Base-by-base conservation (phyloP, 2,329 filamentous ascomycete genomes). In the Teratosphaeria destructans region DNA sequence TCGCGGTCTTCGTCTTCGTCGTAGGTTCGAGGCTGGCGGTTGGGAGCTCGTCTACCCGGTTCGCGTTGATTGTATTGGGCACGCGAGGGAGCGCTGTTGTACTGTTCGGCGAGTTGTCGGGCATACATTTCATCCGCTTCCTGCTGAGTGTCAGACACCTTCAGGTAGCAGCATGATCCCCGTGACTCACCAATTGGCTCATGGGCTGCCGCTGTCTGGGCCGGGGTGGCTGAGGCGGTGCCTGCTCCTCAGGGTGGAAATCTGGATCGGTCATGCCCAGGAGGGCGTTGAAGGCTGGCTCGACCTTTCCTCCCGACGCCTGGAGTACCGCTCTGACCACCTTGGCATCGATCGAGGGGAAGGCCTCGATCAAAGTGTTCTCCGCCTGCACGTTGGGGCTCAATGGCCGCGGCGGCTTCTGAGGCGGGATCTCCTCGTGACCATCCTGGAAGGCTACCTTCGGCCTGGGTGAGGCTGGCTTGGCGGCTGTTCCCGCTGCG, bases 261-360 rank as follows among this genome's bases (percentile, higher is more conserved):
- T 75, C 74, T 56, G 80, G 80, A 64, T 82, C 80, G 55, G 78
- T 80, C 80, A 82, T 82, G 71, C 78, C 89, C 53, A 99, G 81
- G 52, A 99, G 81, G 39, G 94, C 94, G 76, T 96, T 94, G 77
- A 99, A 99, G 14, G 94, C 93, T 35, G 90, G 89, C 74, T 99
- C 94, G 55, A 97, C 86, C 69, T 87, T 85, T 61, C 92, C 93
- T 60, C 86, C 82, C 73, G 94, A 97, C 14, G 94, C 94, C 27
- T 83, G 81, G 64, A 99, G 77, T 0, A 99, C 88, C 34, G 94
- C 94, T 74, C 87, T 95, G 73, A 99, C 83, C 54, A 99, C 88
- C 53, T 84, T 74, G 7, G 77, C 72, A 58, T 99, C 94, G 62
- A 96, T 89, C 59, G 79, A 82, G 0, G 94, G 94, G 69, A 99